phyloP scores from a whole-genome alignment of 352 stramenopile genomes.

The Phytophthora hibernalis region DNA sequence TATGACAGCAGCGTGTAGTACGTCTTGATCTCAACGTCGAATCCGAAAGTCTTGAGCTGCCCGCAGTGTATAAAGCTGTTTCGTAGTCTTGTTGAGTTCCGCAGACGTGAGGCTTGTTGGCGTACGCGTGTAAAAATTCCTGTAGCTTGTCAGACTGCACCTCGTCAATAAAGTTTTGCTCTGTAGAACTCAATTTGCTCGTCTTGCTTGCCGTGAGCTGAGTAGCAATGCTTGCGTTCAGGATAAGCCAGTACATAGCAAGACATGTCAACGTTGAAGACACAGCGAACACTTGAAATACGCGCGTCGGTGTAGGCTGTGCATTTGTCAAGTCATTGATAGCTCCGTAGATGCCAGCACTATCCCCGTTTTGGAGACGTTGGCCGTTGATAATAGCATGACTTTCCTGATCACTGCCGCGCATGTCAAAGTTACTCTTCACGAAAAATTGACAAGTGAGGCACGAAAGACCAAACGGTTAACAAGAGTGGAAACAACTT shows the following conservation, averaged over 20 bases:
- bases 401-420: neutral
- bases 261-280: neutral
- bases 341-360: neutral
- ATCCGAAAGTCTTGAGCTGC: conserved; percentile 58
- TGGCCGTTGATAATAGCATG: neutral
- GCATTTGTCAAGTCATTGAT: neutral
- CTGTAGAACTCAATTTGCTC: conserved; percentile 15
- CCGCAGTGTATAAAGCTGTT: conserved; percentile 60
- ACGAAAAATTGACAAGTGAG: neutral
- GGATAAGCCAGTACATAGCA: neutral
- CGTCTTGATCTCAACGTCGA: conserved; percentile 67
- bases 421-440: neutral
- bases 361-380: neutral
- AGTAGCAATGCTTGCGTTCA: neutral
- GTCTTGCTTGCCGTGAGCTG: neutral
- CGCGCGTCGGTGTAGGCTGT: neutral
- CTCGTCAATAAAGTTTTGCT: conserved; percentile 41
- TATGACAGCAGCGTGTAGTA: conserved; percentile 76
- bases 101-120: conserved; percentile 48
- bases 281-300: neutral
- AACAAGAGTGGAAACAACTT: neutral
- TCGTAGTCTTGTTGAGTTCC: conserved; percentile 57
- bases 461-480: neutral
- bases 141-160: conserved; percentile 39
- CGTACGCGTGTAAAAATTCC: conserved; percentile 57